Base-by-base conservation (phyloP, 1,284 basidiomycete species). In the Apiotrichum laibachii region DNA sequence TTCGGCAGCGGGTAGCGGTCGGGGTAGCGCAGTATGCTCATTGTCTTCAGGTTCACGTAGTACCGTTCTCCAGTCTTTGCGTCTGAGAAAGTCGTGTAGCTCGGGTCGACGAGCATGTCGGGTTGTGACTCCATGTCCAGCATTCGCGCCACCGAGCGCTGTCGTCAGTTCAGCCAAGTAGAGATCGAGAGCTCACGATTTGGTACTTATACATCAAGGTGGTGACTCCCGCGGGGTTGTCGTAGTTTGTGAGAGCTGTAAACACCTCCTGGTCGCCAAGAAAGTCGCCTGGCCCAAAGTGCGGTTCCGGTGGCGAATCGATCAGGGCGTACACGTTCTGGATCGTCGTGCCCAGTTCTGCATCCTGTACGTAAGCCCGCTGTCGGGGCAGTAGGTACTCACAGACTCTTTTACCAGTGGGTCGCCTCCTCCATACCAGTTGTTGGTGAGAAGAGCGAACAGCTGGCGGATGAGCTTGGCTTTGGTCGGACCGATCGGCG, bases 81-180 rank as follows among this genome's bases (percentile, higher is more conserved):
- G 51, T 73, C 73, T 1, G 46, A 15, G 21, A 76, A 62, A 1
- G 59, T 59, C 5, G 63, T 67, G 51, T 67, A 74, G 4, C 54
- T 19, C 1, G 72, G 72, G 53, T 74, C 71, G 5, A 71, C 60
- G 37, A 74, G 53, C n/a, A 49, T 51, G 12, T 58, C 59, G 15
- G 73, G 73, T 12, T 62, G 39, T 5, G 66, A 69, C 61, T 76
- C 73, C 72, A 74, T 76, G 57, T 70, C 67, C 13, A 72, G 53
- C 71, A 70, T 73, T 34, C 65, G 68, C 2, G 65, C 60, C 2
- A 70, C 67, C 1, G 69, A 75, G 39, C 74, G 63, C 72, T 76
- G 40, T 10, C 0, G 58, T 67, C 40, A 64, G 64, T 49, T 31
- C n/a, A 52, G 8, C 10, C 5, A 12, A 2, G 26, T n/a, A n/a